phyloP scores from a whole-genome alignment of 768 basidiomycete species.

The Candolleomyces efflorescens region DNA sequence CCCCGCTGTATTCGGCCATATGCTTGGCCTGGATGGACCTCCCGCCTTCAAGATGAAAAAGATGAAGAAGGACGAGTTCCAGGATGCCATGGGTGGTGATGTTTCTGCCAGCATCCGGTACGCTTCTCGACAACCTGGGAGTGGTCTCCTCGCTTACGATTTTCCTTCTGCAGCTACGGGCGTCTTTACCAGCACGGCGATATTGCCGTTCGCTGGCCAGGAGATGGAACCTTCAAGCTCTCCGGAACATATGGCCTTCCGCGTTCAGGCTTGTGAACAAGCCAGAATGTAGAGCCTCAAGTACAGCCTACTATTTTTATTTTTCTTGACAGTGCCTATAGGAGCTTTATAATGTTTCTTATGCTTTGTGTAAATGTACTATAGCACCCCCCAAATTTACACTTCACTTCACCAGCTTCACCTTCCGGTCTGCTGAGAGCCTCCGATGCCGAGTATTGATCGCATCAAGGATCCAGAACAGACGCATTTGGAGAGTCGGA shows the following conservation, averaged over 20 bases:
- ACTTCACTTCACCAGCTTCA: too few relatives aligned
- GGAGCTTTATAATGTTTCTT: too few relatives aligned
- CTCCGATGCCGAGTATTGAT: background rate
- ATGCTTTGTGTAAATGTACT: too few relatives aligned
- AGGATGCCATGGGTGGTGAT: constrained; percentile 23
- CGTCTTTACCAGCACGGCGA: constrained; percentile 36
- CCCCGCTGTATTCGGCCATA: constrained; percentile 41
- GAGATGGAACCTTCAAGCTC: constrained; percentile 53
- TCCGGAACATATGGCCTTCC: constrained; percentile 44
- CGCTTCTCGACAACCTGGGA: background rate
- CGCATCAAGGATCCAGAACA: background rate
- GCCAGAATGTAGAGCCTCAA: too few relatives aligned
- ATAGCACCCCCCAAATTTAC: too few relatives aligned
- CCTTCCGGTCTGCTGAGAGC: too few relatives aligned
- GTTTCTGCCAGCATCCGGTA: constrained; percentile 35
- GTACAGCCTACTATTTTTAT: too few relatives aligned
- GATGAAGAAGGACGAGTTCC: constrained; percentile 30
- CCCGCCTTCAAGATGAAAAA: constrained; percentile 51
- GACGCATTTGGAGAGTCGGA: background rate
- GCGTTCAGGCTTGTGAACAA: too few relatives aligned
- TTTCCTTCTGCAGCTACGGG: constrained; percentile 28
- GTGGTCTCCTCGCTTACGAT: background rate
- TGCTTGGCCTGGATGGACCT: constrained; percentile 38
- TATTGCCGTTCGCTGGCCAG: constrained; percentile 42
- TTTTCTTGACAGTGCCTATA: too few relatives aligned